These are phyloP conservation scores for Barnettozyma californica DNA, from an alignment of 805 yeast genomes.

Conservation along the genomic window DNA sequence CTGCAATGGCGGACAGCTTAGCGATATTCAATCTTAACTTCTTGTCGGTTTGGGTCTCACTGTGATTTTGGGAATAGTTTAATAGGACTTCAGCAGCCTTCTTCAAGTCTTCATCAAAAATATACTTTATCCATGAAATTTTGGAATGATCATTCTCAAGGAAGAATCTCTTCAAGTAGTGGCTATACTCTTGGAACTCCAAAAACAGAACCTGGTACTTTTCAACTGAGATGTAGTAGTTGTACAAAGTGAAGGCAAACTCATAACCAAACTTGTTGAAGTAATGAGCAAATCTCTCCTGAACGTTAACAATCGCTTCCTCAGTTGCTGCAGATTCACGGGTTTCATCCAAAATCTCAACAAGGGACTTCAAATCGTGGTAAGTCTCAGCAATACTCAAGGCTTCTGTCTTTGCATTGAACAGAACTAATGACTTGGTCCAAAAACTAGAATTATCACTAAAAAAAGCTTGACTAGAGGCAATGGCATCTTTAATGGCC, in stretches of 20 bases:
- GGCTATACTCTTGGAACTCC: constrained; percentile 49
- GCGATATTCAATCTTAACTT: constrained; percentile 64
- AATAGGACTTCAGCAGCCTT: constrained; percentile 46
- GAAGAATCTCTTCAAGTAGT: constrained; percentile 49
- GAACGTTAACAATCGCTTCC: constrained; percentile 14
- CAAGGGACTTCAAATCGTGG: constrained; percentile 60
- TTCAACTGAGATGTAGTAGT: constrained; percentile 47
- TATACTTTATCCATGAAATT: constrained; percentile 69
- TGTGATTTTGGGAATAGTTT: constrained; percentile 34
- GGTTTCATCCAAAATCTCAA: constrained; percentile 43
- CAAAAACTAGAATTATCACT: constrained; percentile 39
- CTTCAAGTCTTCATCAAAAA: constrained; percentile 44
- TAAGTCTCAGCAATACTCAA: constrained; percentile 59
- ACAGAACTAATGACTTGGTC: constrained; percentile 52
- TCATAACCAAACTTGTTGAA: constrained; percentile 58
- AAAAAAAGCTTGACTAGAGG: constrained; percentile 20
- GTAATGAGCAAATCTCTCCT: constrained; percentile 38
- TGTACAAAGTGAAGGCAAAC: constrained; percentile 64
- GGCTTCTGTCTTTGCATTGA: constrained; percentile 48
- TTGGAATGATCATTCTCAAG: constrained; percentile 40
- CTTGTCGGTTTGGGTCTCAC: constrained; percentile 40
- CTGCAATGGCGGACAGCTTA: constrained; percentile 56
- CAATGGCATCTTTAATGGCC: constrained; percentile 17
- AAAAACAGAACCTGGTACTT: constrained; percentile 49
- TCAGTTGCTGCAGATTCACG: constrained; percentile 26